A percentile compares a stretch with the other conserved stretches of the same genome.
Conservation (phyloP, 2,329 filamentous ascomycete species). For the Diaporthe amygdali region DNA sequence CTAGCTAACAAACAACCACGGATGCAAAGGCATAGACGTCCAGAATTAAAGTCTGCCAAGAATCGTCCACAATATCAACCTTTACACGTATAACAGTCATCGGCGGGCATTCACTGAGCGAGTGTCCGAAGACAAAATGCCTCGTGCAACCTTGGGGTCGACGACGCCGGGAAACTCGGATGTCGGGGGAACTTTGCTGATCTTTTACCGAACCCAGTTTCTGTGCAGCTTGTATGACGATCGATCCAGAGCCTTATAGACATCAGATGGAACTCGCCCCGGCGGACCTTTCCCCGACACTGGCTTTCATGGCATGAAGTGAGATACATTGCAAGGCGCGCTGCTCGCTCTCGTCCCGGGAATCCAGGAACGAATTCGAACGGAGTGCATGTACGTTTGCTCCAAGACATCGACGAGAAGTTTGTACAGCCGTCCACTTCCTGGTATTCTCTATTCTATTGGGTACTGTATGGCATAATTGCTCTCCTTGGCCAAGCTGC, state of each 20-base stretch:
- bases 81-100: too few species aligned
- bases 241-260: background rate
- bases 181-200: conserved; percentile 1
- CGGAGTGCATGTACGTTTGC: too few species aligned
- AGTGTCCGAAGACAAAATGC: background rate
- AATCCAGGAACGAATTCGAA: background rate
- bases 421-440: background rate
- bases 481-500: background rate
- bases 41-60: background rate
- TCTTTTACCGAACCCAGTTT: background rate
- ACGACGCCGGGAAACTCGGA: background rate
- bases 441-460: background rate
- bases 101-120: background rate
- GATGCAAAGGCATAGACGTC: background rate
- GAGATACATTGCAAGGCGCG: background rate
- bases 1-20: background rate
- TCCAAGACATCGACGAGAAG: background rate
- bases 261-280: background rate
- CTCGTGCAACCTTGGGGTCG: background rate
- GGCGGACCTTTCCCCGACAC: background rate
- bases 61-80: background rate
- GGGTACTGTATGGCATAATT: background rate
- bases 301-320: background rate
- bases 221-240: background rate
- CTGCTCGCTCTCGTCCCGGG: background rate